Conservation (phyloP, 257 asterid genomes). For the Orobanche coerulescens region DNA sequence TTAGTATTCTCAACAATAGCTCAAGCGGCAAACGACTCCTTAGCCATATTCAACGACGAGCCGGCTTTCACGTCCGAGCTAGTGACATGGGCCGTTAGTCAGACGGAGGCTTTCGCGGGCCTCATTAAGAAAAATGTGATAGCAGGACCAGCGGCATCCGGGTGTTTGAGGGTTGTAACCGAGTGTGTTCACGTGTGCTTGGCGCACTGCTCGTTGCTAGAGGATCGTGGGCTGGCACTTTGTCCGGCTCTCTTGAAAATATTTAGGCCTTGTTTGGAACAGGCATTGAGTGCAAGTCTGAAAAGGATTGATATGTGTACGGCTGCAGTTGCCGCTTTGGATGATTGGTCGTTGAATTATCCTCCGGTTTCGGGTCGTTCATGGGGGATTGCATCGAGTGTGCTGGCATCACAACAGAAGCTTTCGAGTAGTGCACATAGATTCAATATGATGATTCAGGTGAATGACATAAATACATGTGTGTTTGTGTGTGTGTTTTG, state of each 20-base stretch:
- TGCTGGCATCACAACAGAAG: constrained; percentile 48
- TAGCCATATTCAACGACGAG: constrained; percentile 73
- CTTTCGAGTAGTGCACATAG: constrained; percentile 77
- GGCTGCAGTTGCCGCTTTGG: constrained; percentile 80
- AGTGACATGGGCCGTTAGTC: constrained; percentile 77
- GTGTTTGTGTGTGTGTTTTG: background rate
- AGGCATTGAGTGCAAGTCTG: constrained; percentile 55
- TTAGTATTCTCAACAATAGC: constrained; percentile 74
- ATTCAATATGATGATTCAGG: constrained; percentile 86
- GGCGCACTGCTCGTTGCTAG: constrained; percentile 70
- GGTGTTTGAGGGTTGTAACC: constrained; percentile 68
- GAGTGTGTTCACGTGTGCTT: constrained; percentile 73
- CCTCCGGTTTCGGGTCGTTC: constrained; percentile 55
- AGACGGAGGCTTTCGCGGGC: constrained; percentile 49
- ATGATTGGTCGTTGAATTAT: constrained; percentile 68
- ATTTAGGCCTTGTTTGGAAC: constrained; percentile 70
- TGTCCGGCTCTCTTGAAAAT: constrained; percentile 64
- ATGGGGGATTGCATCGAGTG: constrained; percentile 34
- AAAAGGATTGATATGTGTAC: constrained; percentile 69
- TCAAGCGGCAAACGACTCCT: constrained; percentile 73
- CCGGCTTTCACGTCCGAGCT: constrained; percentile 80
- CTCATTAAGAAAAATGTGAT: constrained; percentile 55
- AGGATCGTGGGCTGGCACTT: constrained; percentile 77
- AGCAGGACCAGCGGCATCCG: constrained; percentile 83
- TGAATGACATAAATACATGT: constrained; percentile 11